Base-by-base conservation (phyloP, 2,329 filamentous ascomycete species). In the Diaporthe caulivora region DNA sequence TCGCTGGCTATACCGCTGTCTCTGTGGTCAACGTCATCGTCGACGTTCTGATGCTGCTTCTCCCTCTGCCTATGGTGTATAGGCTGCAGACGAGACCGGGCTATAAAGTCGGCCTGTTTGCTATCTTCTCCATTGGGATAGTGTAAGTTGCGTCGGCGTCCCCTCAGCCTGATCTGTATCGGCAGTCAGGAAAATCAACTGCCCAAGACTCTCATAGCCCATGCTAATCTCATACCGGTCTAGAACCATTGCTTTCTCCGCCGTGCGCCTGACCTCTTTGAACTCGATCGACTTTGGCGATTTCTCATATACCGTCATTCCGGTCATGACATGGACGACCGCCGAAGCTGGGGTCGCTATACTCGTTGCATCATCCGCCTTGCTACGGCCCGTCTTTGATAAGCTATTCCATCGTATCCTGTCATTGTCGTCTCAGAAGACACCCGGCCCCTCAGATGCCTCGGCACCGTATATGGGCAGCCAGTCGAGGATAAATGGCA, bases 21-120 rank as follows among this genome's bases (percentile, higher is more conserved):
- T 82, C 82, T 11, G 80, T 80, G 1, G 82, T 83, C 73, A 85
- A 84, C 73, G 82, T 84, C 57, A 73, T 82, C 18, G 81, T 81
- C 26, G 84, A 85, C 74, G 71, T 84, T 13, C 76, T 82, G 44
- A 82, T 85, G 70, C 77, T 85, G 54, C 47, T 80, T 15, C 77
- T 85, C 40, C 83, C 84, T 9, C 76, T 85, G 2, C 80, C 78
- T 24, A 83, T 80, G 37, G 78, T 85, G 21, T 81, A 81, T 76
- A 78, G 76, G 24, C 75, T 85, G 44, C 80, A 84, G 65, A 80
- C 82, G 26, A 79, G 78, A 31, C 76, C 74, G 2, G 75, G 77
- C 10, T 78, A 79, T 58, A 83, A 80, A 73, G 70, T 80, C 51
- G 79, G 77, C 17, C 74, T 81, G 21, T 78, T 77, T 9, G 75